Conservation (phyloP, 331 rosid genomes). For the Phaseolus coccineus region DNA sequence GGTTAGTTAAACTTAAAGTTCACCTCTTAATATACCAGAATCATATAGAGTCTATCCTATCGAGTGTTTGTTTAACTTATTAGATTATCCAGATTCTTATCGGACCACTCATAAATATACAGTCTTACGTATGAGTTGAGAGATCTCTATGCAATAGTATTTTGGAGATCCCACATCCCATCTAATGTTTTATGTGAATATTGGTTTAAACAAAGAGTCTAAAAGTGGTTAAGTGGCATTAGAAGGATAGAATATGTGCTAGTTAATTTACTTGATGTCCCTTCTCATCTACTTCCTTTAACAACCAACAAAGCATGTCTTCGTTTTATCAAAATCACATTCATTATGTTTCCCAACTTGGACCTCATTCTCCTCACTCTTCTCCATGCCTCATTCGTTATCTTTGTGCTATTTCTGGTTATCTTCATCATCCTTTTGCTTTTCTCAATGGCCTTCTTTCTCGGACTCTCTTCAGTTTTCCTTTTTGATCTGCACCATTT, state of each 20-base stretch:
- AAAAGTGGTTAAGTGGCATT: slow-evolving; percentile 42
- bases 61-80: no score
- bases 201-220: slow-evolving; percentile 12
- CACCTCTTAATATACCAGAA: no score
- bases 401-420: slow-evolving; percentile 50
- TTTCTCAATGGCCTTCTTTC: slow-evolving; percentile 52
- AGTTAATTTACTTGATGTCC: slow-evolving; percentile 44
- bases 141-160: no score
- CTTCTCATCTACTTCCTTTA: slow-evolving; percentile 48
- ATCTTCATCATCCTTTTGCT: slow-evolving; percentile 43
- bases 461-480: slow-evolving; percentile 51
- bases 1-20: no score
- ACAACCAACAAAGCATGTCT: slow-evolving; percentile 39
- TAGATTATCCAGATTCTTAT: no score
- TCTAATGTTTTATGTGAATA: neutral
- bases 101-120: no score
- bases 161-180: no score
- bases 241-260: slow-evolving; percentile 52
- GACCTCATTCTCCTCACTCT: slow-evolving; percentile 66
- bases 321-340: slow-evolving; percentile 23
- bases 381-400: slow-evolving; percentile 67
- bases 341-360: slow-evolving; percentile 61
- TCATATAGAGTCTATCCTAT: no score
- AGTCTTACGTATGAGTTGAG: no score
- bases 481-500: slow-evolving; percentile 50